Base-by-base conservation (phyloP, 345 rosid species). In the Isatis tinctoria region DNA sequence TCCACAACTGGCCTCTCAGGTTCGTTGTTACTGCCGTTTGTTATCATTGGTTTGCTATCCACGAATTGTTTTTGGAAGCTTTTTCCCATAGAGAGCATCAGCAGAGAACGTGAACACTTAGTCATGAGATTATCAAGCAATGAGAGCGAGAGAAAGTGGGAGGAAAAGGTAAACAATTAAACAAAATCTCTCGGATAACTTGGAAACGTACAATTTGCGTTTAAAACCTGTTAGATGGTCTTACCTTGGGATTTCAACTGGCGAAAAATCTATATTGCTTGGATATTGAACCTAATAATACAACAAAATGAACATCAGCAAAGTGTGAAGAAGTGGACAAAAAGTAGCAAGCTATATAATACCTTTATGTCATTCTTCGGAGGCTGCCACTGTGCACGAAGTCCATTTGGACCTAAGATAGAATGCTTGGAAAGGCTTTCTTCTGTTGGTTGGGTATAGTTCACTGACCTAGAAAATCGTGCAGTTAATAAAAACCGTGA, bases 381-480 rank as follows among this genome's bases (percentile, higher is more conserved):
- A 12, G 91, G 91, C 84, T 92, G 90, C 97, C 97, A 90, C 36
- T 74, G 87, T 59, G 91, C 97, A 80, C 63, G 53, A 62, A 92
- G 92, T 73, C 97, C 97, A 80, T 70, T 83, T 52, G 97, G 93
- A 70, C 99, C 99, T 67, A 95, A 78, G 74, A 95, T 83, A 62
- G 99, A 92, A 81, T 95, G 97, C 80, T 82, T 88, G 26, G 96
- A 88, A 37, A 95, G 97, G 57, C 92, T 85, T 81, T 95, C 97
- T 41, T 89, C 91, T 63, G 75, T 92, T 32, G 97, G 97, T 40
- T 75, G 83, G 35, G 78, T 77, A 3, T 75, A 78, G 66, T 78
- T 88, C 73, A 95, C 78, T 62, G 92, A 86, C 80, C 99, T 92
- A 82, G 72, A 82, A 65, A 60, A 62, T 59, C 33, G 9, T 57